Evolutionary conservation across 257 asterid genomes (phyloP), one percentile per base, ranked within the genome.

Genomic region (Salvia hispanica): DNA sequence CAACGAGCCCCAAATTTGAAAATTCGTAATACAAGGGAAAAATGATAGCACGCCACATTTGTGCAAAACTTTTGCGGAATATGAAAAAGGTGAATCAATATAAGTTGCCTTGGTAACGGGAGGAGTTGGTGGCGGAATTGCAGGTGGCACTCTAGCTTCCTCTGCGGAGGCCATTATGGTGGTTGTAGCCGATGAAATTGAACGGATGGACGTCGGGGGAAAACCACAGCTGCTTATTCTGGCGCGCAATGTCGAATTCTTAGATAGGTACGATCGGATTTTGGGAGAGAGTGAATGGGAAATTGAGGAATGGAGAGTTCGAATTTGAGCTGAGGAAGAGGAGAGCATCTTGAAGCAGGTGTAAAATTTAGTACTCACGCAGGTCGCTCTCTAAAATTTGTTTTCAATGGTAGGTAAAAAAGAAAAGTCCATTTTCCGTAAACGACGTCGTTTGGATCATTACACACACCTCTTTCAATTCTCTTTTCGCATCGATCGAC

Each of bases 111-210:
- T 87, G 72, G 86, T 72, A 72, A 87, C 51, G 2, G 87, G 89
- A 75, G 96, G 88, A 3, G 57, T 65, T 34, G 88, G 89, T 67
- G 81, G 78, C 5, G 88, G 83, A 58, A 90, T 64, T 45, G 85
- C 82, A 14, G 86, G 79, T 57, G 97, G 96, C 47, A 81, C 85
- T 83, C 97, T 84, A 70, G 95, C 87, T 79, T 84, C 87, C 47
- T 88, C 90, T 10, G 81, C 62, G 58, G 84, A 46, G 62, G 70
- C 84, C 88, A 76, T 72, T 43, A 18, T 16, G 28, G 78, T 14
- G 50, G 58, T 39, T 55, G 75, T 28, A 21, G 79, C 59, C 18
- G 81, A 72, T 34, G 80, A 67, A 64, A 69, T 39, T 53, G 80
- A 67, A 59, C 72, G 46, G 69, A 66, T 57, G 67, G 76, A 58